These are phyloP conservation scores for Trametes sanguinea DNA, from an alignment of 768 basidiomycete genomes.

Conservation along the genomic window DNA sequence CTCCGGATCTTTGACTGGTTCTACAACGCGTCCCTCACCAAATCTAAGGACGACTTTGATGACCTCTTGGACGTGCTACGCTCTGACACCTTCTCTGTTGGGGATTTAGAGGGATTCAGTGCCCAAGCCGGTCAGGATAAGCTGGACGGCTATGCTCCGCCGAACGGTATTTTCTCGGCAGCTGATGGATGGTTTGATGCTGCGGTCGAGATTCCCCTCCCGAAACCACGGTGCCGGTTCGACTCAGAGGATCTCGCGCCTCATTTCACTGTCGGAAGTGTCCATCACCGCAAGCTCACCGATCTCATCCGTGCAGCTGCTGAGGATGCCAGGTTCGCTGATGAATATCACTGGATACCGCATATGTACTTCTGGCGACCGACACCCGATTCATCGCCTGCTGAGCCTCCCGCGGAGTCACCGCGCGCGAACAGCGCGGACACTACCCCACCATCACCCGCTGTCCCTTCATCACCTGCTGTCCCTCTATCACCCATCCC, in stretches of 20 bases:
- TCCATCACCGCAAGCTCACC: conserved; percentile 2
- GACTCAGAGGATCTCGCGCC: not conserved
- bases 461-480: no score
- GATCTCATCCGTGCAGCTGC: not conserved
- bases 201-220: conserved; percentile 11
- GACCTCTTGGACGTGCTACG: not conserved
- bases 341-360: not conserved
- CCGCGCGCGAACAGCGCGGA: no score
- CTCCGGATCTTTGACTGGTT: not conserved
- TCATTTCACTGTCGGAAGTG: not conserved
- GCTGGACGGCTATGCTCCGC: not conserved
- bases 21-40: not conserved
- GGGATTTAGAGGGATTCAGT: not conserved
- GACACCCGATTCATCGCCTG: no score
- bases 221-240: not conserved
- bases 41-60: not conserved
- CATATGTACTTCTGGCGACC: not conserved
- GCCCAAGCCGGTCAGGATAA: not conserved
- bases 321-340: not conserved
- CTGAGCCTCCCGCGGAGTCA: no score
- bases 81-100: not conserved
- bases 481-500: no score
- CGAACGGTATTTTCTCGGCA: not conserved
- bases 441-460: no score
- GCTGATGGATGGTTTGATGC: conserved; percentile 12